Base-by-base conservation (phyloP, 768 basidiomycete genomes). In the Exsudoporus frostii region DNA sequence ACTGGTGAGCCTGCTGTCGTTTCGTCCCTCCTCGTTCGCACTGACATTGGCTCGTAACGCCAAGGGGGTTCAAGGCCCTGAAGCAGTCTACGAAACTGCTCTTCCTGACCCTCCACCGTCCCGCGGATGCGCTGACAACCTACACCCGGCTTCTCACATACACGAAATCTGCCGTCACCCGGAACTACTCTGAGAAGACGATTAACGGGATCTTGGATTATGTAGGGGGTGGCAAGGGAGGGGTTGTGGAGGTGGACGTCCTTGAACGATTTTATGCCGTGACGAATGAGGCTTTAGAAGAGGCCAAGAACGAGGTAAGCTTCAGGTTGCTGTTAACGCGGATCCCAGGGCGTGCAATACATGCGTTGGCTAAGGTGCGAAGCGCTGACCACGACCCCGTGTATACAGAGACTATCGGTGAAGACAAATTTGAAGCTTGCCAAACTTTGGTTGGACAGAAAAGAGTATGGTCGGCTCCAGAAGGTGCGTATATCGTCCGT, bases 151-250 rank as follows among this genome's bases (percentile, higher is more conserved):
- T 99, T 5, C 76, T 99, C 48, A 85, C 88, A 0, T 98, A 98
- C 72, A 98, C 95, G 13, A 98, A 96, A 70, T 92, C 90, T 14
- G 90, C 92, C 3, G 92, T 97, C 19, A 97, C 94, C 4, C 83
- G 93, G 30, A 96, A 96, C 68, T 92, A 96, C 65, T 94, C 96
- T 11, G 97, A 99, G 71, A 99, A 98, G 77, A 89, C 91, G 17
- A 99, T 99, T 77, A 99, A 99, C 67, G 90, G 91, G 51, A 97
- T 99, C 58, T 76, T 99, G 59, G 97, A 99, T 70, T 98, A 98
- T 61, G 97, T 98, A 37, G 94, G 94, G 11, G 94, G 94, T 43
- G 83, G 87, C 45, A 88, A 89, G 68, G 85, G 88, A 19, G 90
- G 87, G 2, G 74, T 74, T 3, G 81, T 90, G 5, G 88, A 89